Base-by-base conservation (phyloP, 2,329 filamentous ascomycete species). In the Orbilia brochopaga region DNA sequence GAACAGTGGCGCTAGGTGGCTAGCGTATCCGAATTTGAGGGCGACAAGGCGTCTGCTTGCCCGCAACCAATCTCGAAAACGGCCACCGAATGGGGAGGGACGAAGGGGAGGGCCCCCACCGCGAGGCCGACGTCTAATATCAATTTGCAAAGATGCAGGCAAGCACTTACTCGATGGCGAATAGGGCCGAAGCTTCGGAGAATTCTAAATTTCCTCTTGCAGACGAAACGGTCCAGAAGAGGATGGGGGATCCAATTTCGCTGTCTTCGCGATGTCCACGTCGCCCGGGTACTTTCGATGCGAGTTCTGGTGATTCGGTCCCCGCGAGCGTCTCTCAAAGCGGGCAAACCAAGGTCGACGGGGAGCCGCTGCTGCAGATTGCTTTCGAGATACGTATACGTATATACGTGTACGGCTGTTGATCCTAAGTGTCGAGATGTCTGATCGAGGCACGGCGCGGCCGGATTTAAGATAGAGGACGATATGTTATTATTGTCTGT, bases 301-400 rank as follows among this genome's bases (percentile, higher is more conserved):
- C 66, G 66, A 70, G 27, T 37, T n/a, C 54, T 40, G 58, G 66
- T 70, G 51, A 21, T 70, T 35, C 54, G 50, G 27, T 70, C 62
- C 66, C 59, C 58, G 59, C 54, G 58, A 10, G 44, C 40, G 35
- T 59, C 50, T 48, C 59, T 63, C 56, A 40, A 64, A 50, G n/a
- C 6, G 51, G 66, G 58, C 58, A 55, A 59, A 69, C 51, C 10
- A 53, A 48, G 13, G 23, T 51, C 50, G 56, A 67, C 32, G 6
- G n/a, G n/a, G n/a, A n/a, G n/a, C n/a, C n/a, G n/a, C 32, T 37
- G 32, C 32, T 37, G 32, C 32, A 37, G 32, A 37, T 13, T 37
- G 6, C n/a, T n/a, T n/a, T 44, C 40, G 40, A 32, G 40, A 44
- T 17, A 15, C 4, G 5, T 3, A 17, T 48, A 19, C 44, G 15